A percentile compares a stretch with the other conserved stretches of the same genome.
Evolutionary conservation across 257 asterid species (phyloP).

Genomic region (Paulownia fortunei): DNA sequence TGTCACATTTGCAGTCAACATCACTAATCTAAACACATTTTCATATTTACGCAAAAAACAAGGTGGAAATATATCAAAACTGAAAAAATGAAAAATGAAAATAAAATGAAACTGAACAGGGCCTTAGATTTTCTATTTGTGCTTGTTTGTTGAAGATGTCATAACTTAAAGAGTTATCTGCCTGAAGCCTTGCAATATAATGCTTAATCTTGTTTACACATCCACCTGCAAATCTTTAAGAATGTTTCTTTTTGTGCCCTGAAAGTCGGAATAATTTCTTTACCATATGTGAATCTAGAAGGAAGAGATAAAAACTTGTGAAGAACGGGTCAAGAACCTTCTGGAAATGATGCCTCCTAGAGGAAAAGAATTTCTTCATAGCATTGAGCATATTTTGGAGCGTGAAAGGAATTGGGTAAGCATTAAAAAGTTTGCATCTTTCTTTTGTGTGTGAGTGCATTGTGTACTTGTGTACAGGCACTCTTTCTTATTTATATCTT

Average conservation of each 20-base stretch:
- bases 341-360: slow-evolving; percentile 91
- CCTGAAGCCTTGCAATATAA: slow-evolving; percentile 12
- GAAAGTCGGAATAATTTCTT: slow-evolving; percentile 21
- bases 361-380: slow-evolving; percentile 84
- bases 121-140: not conserved
- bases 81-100: not conserved
- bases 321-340: slow-evolving; percentile 91
- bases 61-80: not conserved
- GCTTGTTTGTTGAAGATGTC: slow-evolving; percentile 11
- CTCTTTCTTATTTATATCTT: slow-evolving; percentile 19
- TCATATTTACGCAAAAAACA: not conserved
- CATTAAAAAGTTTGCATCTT: slow-evolving; percentile 20
- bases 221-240: slow-evolving; percentile 18
- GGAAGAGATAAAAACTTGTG: slow-evolving; percentile 81
- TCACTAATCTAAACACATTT: not conserved
- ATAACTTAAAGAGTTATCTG: not conserved
- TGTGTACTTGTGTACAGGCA: not conserved
- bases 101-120: not conserved
- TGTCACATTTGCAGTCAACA: not conserved
- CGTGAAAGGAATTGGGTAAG: slow-evolving; percentile 99
- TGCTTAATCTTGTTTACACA: slow-evolving; percentile 12
- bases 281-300: slow-evolving; percentile 56
- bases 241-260: slow-evolving; percentile 20
- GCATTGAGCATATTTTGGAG: slow-evolving; percentile 94
- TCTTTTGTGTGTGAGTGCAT: slow-evolving; percentile 15